Evolutionary conservation across 1,284 basidiomycete genomes (phyloP).

Genomic region (Marasmius fiardii): DNA sequence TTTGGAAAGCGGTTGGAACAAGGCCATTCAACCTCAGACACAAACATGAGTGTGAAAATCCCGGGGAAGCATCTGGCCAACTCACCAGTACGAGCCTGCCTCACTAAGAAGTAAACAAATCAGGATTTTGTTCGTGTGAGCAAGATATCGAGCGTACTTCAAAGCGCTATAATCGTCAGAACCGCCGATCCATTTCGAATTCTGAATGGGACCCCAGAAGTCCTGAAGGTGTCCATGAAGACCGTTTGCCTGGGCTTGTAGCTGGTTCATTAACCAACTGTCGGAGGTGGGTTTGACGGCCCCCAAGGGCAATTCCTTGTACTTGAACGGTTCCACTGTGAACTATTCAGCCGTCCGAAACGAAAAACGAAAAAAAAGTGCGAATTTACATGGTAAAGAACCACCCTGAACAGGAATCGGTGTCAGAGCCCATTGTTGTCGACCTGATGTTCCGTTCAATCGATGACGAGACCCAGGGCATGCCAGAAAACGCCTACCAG

Average conservation of each 20-base stretch:
- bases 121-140: not conserved
- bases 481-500: constrained; percentile 4
- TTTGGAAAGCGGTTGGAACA: not conserved
- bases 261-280: not conserved
- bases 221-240: not conserved
- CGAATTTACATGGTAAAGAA: not conserved
- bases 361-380: not conserved
- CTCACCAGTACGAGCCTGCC: not conserved
- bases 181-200: constrained; percentile 1
- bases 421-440: not conserved
- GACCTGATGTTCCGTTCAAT: not conserved
- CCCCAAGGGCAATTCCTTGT: not conserved
- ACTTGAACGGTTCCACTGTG: constrained; percentile 3
- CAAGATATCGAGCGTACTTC: not conserved
- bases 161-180: not conserved
- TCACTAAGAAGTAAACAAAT: not conserved
- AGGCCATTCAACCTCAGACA: not conserved
- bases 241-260: not conserved
- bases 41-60: not conserved
- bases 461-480: not conserved
- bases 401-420: not conserved
- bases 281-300: not conserved
- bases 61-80: not conserved
- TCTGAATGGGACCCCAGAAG: not conserved
- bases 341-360: not conserved